Percentiles rank a stretch among this genome's conserved stretches.
Evolutionary conservation across 345 rosid genomes (phyloP).

Genomic region (Boechera retrofracta): DNA sequence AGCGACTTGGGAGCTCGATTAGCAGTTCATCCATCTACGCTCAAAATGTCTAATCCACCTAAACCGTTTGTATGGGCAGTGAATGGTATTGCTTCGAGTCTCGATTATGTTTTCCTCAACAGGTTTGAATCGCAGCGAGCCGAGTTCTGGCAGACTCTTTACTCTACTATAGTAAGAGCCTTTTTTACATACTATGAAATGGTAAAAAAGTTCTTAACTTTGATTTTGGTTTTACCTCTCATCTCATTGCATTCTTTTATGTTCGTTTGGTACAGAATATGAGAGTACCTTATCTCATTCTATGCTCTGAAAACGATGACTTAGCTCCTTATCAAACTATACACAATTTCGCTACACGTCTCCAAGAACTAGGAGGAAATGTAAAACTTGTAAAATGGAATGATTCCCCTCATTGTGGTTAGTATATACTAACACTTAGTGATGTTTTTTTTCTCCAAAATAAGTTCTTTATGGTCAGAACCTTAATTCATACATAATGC

Average conservation of each 20-base stretch:
- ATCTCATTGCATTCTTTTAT: constrained; percentile 22
- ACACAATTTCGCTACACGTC: constrained; percentile 70
- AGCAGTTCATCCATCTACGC: constrained; percentile 77
- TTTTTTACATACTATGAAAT: constrained; percentile 8
- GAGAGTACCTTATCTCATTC: constrained; percentile 81
- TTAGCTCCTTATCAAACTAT: constrained; percentile 80
- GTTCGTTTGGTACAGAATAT: constrained; percentile 54
- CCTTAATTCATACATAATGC: constrained; percentile 3
- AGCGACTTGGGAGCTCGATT: constrained; percentile 78
- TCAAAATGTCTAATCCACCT: constrained; percentile 73
- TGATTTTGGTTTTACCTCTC: constrained; percentile 12
- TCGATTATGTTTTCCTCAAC: constrained; percentile 82
- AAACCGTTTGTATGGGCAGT: constrained; percentile 74
- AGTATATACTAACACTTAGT: constrained; percentile 35
- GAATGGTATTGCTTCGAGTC: constrained; percentile 71
- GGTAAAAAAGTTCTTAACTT: neutral
- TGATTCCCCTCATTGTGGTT: constrained; percentile 93
- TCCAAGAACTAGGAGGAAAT: constrained; percentile 77
- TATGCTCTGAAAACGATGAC: constrained; percentile 82
- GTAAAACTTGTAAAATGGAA: constrained; percentile 77
- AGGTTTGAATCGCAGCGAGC: constrained; percentile 92
- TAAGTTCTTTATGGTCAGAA: neutral
- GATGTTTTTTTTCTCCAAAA: neutral
- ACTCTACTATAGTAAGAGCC: constrained; percentile 79
- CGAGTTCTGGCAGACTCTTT: constrained; percentile 91